Evolutionary conservation across 441 rosid species (phyloP), one percentile per base, ranked within the genome.

Genomic region (Pelargonium citronellum): DNA sequence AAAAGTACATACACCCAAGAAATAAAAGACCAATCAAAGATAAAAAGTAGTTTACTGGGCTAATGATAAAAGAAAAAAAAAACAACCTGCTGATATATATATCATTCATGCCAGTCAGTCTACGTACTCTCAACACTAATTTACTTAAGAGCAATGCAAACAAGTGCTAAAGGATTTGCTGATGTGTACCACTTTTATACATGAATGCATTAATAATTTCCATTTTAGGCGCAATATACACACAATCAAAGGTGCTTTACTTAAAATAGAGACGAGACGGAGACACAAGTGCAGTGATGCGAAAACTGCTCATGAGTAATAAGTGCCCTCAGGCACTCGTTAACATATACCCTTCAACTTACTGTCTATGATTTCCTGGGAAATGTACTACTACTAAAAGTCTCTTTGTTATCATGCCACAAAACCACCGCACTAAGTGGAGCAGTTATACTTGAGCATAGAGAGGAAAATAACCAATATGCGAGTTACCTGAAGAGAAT

Each of bases 401-500:
- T 43, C 10, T 7, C 11, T 43, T 10, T 43, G 11, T 43, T 7
- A 43, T 19, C 5, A 20, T 0, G 34, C 64, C 19, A 20, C 6
- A 60, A 60, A 60, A 60, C n/a, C 34, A 58, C n/a, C 3, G 34
- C 30, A 60, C 64, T 19, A 19, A 22, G 8, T 65, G 22, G 46
- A 22, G 68, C 15, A 39, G 49, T 15, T 12, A 65, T 5, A 37
- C 22, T 37, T 0, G 30, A 9, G 15, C 43, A 63, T 41, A 63
- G 13, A 41, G 44, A 4, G 2, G 44, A 46, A 67, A 16, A 44
- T 12, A 44, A 62, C 30, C 64, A 16, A 64, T 47, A 4, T 16
- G 8, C 11, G 49, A n/a, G 47, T 53, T 81, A 90, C 98, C 96
- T 83, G 95, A 53, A 95, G 89, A 74, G 91, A 85, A 55, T 24